Evolutionary conservation across 164 flowering plant genomes (phyloP), one percentile per base, ranked within the genome.

Genomic region (Vitis rupestris): DNA sequence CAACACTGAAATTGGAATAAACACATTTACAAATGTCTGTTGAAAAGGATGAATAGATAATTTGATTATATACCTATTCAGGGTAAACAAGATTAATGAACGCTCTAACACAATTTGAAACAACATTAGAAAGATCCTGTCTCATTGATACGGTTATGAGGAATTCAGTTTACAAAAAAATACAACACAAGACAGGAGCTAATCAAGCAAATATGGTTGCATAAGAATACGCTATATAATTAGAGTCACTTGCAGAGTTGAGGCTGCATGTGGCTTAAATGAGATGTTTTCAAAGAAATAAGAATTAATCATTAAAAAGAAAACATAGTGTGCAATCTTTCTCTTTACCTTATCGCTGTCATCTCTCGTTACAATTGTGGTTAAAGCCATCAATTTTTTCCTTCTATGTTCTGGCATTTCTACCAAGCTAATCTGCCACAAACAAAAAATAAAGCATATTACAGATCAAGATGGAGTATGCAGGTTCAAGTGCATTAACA

Each of bases 301-400:
- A 11, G 19, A 51, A 64, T 19, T 37, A 13, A 13, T 9, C n/a
- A 13, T 9, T 47, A 9, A n/a, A 11, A 59, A 7, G 9, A 59
- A 60, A 47, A 66, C 6, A 30, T 4, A n/a, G 23, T 15, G 59
- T 0, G n/a, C 44, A 31, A 10, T 23, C 15, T 57, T 11, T 13
- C 9, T 57, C 15, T 69, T 68, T 73, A 93, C 99, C 97, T 93
- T 93, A 72, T 95, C 98, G 78, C 78, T 86, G 9, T 90, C 92
- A 84, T 95, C 99, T 80, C 97, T 85, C 90, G 93, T 78, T 47
- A 93, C 78, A 77, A 88, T 93, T 62, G 85, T 76, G 1, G 94
- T 90, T 57, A 86, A 73, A 55, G 86, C 53, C 88, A 82, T 82
- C 77, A 83, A 17, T 60, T 74, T 87, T 75, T 87, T 91, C 77